Percentiles rank a stretch among this genome's conserved stretches.
These are phyloP conservation scores for Tolypocladium cylindrosporum DNA, from an alignment of 2,329 filamentous ascomycete species.

Conservation along the genomic window DNA sequence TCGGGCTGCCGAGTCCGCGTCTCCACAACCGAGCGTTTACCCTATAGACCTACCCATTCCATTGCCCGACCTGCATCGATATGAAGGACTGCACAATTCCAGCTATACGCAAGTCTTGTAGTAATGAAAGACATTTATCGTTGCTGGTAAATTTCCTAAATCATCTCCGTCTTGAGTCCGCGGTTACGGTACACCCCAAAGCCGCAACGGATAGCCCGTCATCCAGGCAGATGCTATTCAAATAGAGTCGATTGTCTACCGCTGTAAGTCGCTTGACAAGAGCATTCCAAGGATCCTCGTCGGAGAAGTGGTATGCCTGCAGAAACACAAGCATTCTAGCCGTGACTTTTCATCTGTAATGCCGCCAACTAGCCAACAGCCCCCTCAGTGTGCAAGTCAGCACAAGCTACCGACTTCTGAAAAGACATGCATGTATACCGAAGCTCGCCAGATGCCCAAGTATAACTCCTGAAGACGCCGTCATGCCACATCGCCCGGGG, in stretches of 20 bases:
- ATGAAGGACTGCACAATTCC: neutral
- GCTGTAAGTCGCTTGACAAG: neutral
- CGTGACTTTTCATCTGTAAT: neutral
- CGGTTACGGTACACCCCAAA: too few relatives aligned
- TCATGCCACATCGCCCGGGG: conserved; percentile 13
- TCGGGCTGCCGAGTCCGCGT: neutral
- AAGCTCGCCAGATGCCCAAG: conserved; percentile 10
- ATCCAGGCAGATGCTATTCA: neutral
- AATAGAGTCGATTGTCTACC: neutral
- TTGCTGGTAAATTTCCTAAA: too few relatives aligned
- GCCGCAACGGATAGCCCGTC: too few relatives aligned
- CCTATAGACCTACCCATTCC: neutral
- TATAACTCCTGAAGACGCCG: conserved; percentile 20
- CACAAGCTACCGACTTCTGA: neutral
- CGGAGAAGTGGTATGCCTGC: too few relatives aligned
- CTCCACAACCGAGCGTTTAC: neutral
- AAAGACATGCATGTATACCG: conserved; percentile 6
- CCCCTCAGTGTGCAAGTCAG: neutral
- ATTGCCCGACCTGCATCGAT: neutral
- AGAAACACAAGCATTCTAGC: neutral
- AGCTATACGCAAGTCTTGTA: neutral
- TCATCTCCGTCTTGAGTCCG: neutral
- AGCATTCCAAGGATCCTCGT: neutral
- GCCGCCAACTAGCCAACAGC: neutral
- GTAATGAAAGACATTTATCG: neutral